phyloP scores from a whole-genome alignment of 2,329 filamentous ascomycete genomes.

The Cercospora berteroae region DNA sequence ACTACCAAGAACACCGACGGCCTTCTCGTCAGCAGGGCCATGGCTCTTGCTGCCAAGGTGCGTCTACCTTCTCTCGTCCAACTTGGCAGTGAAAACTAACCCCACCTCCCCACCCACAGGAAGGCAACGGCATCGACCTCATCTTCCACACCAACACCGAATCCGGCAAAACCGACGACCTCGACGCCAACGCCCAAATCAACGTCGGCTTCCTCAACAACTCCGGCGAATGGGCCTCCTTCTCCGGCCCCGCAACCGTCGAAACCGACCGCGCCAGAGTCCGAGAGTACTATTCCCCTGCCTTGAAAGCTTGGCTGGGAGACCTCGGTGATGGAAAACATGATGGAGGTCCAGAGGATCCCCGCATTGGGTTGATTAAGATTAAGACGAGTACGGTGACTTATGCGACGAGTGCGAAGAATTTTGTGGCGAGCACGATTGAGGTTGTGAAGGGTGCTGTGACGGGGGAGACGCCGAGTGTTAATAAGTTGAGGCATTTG shows the following conservation, averaged over 20 bases:
- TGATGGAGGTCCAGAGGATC: slow-evolving; percentile 77
- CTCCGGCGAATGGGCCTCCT: slow-evolving; percentile 80
- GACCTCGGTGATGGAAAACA: slow-evolving; percentile 81
- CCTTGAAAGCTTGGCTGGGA: slow-evolving; percentile 80
- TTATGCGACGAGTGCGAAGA: slow-evolving; percentile 64
- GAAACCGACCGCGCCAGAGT: slow-evolving; percentile 67
- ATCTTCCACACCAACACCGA: slow-evolving; percentile 92
- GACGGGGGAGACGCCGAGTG: slow-evolving; percentile 66
- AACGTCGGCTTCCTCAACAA: slow-evolving; percentile 73
- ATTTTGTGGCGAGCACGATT: slow-evolving; percentile 60
- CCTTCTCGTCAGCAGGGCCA: slow-evolving; percentile 74
- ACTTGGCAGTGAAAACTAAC: neutral
- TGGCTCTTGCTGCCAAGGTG: slow-evolving; percentile 79
- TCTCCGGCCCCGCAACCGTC: slow-evolving; percentile 70
- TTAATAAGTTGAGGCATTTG: slow-evolving; percentile 76
- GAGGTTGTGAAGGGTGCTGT: slow-evolving; percentile 74
- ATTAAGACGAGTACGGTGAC: slow-evolving; percentile 71
- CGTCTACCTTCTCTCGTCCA: neutral
- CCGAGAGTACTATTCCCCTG: slow-evolving; percentile 70
- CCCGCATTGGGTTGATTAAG: slow-evolving; percentile 76
- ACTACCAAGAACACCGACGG: slow-evolving; percentile 70
- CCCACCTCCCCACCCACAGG: too few species aligned
- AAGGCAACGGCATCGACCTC: slow-evolving; percentile 73
- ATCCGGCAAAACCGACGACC: slow-evolving; percentile 81
- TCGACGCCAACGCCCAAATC: slow-evolving; percentile 68